Conservation (phyloP, 768 basidiomycete genomes). For the Tulasnella sp. region DNA sequence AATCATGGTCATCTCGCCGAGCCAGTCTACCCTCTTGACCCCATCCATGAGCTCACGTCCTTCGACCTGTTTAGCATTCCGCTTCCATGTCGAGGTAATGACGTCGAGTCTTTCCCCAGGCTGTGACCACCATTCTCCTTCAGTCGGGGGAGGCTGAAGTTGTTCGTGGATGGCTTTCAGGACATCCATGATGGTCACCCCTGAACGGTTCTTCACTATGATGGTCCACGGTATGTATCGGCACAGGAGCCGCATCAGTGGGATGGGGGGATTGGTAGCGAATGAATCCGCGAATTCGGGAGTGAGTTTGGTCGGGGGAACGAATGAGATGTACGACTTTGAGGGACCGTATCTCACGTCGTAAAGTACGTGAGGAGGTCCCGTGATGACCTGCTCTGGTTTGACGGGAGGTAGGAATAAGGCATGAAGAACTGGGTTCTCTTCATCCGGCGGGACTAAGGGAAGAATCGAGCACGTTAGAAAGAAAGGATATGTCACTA, state of each 20-base stretch:
- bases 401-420: too few species aligned
- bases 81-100: too few species aligned
- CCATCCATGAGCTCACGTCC: too few species aligned
- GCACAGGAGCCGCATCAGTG: constrained; percentile 12
- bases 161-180: neutral
- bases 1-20: constrained; percentile 14
- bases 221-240: constrained; percentile 9
- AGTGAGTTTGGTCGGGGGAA: neutral
- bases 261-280: constrained; percentile 1
- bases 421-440: too few species aligned
- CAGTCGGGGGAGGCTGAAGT: neutral
- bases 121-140: constrained; percentile 2
- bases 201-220: constrained; percentile 1
- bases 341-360: constrained; percentile 5
- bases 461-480: too few species aligned
- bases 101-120: too few species aligned
- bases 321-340: constrained; percentile 12
- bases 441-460: too few species aligned
- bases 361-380: constrained; percentile 3
- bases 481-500: too few species aligned
- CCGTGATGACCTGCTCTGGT: too few species aligned
- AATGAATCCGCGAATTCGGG: constrained; percentile 2
- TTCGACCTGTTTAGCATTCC: too few species aligned
- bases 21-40: constrained; percentile 10
- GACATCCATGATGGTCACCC: neutral